Base-by-base conservation (phyloP, 441 rosid species). In the Biscutella laevigata region DNA sequence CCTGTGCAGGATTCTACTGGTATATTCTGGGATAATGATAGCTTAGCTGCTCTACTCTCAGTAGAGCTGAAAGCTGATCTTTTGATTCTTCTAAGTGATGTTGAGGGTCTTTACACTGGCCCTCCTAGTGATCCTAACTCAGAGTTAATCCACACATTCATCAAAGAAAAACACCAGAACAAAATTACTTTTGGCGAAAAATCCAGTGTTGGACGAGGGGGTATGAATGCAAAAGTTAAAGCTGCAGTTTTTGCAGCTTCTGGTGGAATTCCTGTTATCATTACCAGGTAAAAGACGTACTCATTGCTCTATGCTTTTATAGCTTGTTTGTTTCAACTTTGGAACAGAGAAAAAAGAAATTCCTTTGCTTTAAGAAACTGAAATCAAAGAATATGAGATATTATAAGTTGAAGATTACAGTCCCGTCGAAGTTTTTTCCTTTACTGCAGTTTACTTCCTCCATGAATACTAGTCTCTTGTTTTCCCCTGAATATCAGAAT, bases 1-100 rank as follows among this genome's bases (percentile, higher is more conserved):
- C 38, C 30, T 35, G 57, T 72, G 70, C 91, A 94, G 99, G 99
- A 94, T 71, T 79, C 95, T 15, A 81, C 95, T 58, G 99, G 99
- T 38, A 94, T 94, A 57, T 94, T 94, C 61, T 94, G 99, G 99
- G 99, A 94, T 57, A 94, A 94, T 69, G 99, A 94, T 69, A 94
- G 99, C 73, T 83, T 94, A 67, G 95, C 99, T 27, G 97, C 94
- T 60, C 72, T 94, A 52, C 69, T 94, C 48, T 95, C 99, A 22
- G 42, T 94, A 71, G 97, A 94, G 66, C 73, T 94, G 45, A 79
- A 89, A 44, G 99, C 99, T 8, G 99, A 94, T 76, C 96, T 94
- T 69, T 83, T 94, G 62, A 68, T 94, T 59, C 76, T 94, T 36
- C 77, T 94, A 70, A 94, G 99, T 74, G 99, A 94, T 67, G 99